Evolutionary conservation across 2,329 filamentous ascomycete species (phyloP).

Genomic region (Penicillium expansum): DNA sequence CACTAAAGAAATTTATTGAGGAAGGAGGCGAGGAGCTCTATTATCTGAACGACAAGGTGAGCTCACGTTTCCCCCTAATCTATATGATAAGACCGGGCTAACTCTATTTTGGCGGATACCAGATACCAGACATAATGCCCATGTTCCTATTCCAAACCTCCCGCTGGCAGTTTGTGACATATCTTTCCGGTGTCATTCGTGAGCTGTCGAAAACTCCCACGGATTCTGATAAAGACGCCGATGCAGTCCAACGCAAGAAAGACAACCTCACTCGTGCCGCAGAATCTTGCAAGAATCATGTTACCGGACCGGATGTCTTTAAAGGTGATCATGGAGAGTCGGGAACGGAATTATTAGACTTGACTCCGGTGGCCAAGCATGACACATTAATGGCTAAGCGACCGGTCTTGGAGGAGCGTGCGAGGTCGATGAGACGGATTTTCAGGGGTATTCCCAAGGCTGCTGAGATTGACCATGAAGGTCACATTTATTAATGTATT

Average conservation of each 20-base stretch:
- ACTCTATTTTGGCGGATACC: neutral
- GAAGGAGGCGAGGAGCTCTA: constrained; percentile 72
- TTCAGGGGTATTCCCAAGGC: constrained; percentile 64
- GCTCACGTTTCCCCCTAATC: constrained; percentile 6
- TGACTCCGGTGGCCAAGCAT: constrained; percentile 28
- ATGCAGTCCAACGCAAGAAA: constrained; percentile 50
- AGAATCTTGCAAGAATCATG: constrained; percentile 73
- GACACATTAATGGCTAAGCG: constrained; percentile 26
- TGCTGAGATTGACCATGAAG: constrained; percentile 42
- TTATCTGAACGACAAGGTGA: constrained; percentile 64
- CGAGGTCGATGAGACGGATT: constrained; percentile 23
- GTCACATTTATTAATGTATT: constrained; percentile 34
- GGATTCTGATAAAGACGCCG: constrained; percentile 43
- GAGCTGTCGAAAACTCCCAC: constrained; percentile 48
- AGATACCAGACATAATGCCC: constrained; percentile 82
- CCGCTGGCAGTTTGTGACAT: constrained; percentile 69
- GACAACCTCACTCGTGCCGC: constrained; percentile 72
- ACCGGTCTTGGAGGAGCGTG: constrained; percentile 21
- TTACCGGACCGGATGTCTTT: constrained; percentile 81
- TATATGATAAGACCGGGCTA: neutral
- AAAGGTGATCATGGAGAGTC: constrained; percentile 58
- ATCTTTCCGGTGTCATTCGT: constrained; percentile 65
- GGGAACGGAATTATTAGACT: constrained; percentile 25
- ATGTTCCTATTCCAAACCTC: constrained; percentile 88
- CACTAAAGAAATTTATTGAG: constrained; percentile 76